phyloP scores from a whole-genome alignment of 768 basidiomycete genomes.

The Rhizopogon salebrosus region DNA sequence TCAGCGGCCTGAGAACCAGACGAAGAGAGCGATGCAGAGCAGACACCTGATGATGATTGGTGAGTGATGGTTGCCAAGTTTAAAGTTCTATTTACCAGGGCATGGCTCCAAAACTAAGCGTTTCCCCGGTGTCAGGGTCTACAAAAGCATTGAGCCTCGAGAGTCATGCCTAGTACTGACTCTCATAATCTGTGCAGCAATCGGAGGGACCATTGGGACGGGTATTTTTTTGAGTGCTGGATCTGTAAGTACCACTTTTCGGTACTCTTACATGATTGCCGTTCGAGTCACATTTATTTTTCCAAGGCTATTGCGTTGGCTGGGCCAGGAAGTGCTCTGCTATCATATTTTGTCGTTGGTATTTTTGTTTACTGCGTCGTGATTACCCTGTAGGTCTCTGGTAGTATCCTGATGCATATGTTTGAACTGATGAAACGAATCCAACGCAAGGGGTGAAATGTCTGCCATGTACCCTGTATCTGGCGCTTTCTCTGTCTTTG shows the following conservation, averaged over 20 bases:
- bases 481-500: constrained; percentile 56
- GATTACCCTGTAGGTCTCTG: constrained; percentile 41
- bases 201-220: constrained; percentile 55
- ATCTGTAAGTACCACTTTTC: constrained; percentile 29
- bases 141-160: not conserved
- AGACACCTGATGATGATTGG: constrained; percentile 41
- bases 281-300: not conserved
- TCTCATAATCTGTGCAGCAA: constrained; percentile 28
- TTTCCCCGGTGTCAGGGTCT: too few species aligned
- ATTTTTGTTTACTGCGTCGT: constrained; percentile 58
- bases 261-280: not conserved
- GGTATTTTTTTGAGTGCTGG: constrained; percentile 60
- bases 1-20: constrained; percentile 23
- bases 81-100: not conserved
- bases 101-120: too few species aligned
- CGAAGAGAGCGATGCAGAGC: constrained; percentile 36
- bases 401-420: not conserved
- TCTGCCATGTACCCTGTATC: constrained; percentile 58
- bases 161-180: not conserved
- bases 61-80: constrained; percentile 8
- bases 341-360: constrained; percentile 57
- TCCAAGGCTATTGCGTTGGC: constrained; percentile 46
- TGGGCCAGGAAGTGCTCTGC: constrained; percentile 56
- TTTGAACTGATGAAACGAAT: not conserved
- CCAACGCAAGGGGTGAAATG: constrained; percentile 51